Base-by-base conservation (phyloP, 768 basidiomycete species). In the Boletellus sp. region DNA sequence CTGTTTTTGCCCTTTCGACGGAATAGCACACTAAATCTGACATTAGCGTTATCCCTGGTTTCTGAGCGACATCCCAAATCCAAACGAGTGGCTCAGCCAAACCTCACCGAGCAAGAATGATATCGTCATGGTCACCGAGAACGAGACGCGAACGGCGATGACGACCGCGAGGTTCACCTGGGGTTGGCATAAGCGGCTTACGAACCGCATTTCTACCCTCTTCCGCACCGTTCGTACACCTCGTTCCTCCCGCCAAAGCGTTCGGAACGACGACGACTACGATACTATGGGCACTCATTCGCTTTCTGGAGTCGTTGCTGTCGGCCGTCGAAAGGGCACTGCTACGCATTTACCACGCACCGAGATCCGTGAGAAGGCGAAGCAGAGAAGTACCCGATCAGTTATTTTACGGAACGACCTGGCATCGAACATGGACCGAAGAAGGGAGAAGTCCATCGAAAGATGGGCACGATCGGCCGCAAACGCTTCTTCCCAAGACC, bases 111-210 rank as follows among this genome's bases (percentile, higher is more conserved):
- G 72, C 48, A 73, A 70, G 48, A 72, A 70, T 39, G 70, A 73
- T 28, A 72, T 74, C 33, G 75, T 84, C 42, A 71, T 75, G 38
- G 83, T 95, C 20, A 84, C 89, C 0, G 78, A 80, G n/a, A 79
- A 79, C 39, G 94, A 96, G 54, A 82, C 90, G 3, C 77, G 78
- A 16, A 81, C 80, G 26, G 94, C 87, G 19, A 81, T 90, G 77
- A 81, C 83, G 9, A 63, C 70, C 0, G 78, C 85, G 5, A 79
- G 72, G 52, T 88, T 86, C 63, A 76, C 75, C 45, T 85, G 80
- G 80, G 72, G 77, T 20, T 77, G 78, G 77, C 66, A 67, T 16
- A 74, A 77, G 38, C 73, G 71, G 19, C 57, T 75, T 39, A 66
- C 68, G 10, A 57, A 66, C 46, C 56, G 78, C 45, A 70, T 85